Percentiles rank a stretch among this genome's conserved stretches.
Evolutionary conservation across 169 alveolate species (phyloP).

Genomic region (Haemoproteus tartakovskyi): DNA sequence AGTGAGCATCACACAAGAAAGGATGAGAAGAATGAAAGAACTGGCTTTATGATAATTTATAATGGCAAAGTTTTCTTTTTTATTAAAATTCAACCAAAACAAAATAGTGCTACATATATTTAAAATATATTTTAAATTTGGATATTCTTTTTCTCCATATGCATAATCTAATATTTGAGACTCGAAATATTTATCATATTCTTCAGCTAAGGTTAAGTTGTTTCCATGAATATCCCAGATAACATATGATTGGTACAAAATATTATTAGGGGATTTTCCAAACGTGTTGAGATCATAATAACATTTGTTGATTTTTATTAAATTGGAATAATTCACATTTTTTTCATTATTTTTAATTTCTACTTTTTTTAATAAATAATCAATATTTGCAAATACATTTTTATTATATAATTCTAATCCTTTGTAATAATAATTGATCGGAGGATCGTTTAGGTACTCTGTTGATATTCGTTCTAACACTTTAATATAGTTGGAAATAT

Average conservation of each 20-base stretch:
- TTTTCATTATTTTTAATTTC: constrained; percentile 39
- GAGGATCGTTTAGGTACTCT: constrained; percentile 66
- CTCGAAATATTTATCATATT: constrained; percentile 70
- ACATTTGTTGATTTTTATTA: constrained; percentile 66
- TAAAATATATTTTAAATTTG: constrained; percentile 71
- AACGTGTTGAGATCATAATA: constrained; percentile 72
- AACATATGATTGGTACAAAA: constrained; percentile 74
- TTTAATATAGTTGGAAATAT: constrained; percentile 69
- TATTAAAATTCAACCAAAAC: constrained; percentile 77
- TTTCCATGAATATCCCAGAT: constrained; percentile 72
- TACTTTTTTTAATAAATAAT: constrained; percentile 56
- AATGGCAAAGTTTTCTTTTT: constrained; percentile 69
- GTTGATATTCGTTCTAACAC: constrained; percentile 70
- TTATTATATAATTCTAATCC: constrained; percentile 57
- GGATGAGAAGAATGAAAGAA: constrained; percentile 51
- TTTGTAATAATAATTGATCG: constrained; percentile 43
- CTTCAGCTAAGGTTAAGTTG: constrained; percentile 62
- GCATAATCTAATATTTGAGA: constrained; percentile 71
- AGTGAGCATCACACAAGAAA: constrained; percentile 54
- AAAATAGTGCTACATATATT: constrained; percentile 67
- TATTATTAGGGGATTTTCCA: constrained; percentile 66
- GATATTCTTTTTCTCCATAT: constrained; percentile 73
- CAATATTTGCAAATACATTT: constrained; percentile 67
- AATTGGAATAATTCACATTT: constrained; percentile 12
- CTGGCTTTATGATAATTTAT: constrained; percentile 71